Percentiles rank a stretch among this genome's conserved stretches.
Evolutionary conservation across 2,329 filamentous ascomycete species (phyloP).

Genomic region (Cladophialophora immunda): DNA sequence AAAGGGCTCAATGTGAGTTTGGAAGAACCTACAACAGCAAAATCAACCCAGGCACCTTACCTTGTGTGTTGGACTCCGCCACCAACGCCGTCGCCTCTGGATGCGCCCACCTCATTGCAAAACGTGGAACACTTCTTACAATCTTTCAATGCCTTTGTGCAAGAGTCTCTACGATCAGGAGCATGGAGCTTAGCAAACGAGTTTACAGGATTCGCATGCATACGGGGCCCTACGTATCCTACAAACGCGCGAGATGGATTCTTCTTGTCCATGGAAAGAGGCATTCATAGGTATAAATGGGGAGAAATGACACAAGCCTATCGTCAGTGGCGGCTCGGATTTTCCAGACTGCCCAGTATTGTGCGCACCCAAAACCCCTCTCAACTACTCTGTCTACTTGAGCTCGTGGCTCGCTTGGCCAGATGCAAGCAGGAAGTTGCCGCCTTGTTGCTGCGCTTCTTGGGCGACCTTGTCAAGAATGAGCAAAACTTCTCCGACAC

Average conservation of each 20-base stretch:
- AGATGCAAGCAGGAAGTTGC: slow-evolving; percentile 11
- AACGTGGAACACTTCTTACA: slow-evolving; percentile 14
- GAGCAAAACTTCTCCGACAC: neutral
- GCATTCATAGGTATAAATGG: slow-evolving; percentile 11
- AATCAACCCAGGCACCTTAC: neutral
- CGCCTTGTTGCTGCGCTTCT: slow-evolving; percentile 6
- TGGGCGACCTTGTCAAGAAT: slow-evolving; percentile 1
- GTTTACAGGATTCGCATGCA: slow-evolving; percentile 11
- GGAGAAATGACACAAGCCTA: slow-evolving; percentile 19
- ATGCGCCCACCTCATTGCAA: neutral
- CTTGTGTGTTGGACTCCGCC: slow-evolving; percentile 8
- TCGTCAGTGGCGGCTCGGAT: slow-evolving; percentile 18
- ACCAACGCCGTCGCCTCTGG: neutral
- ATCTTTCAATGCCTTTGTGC: slow-evolving; percentile 9
- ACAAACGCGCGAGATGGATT: neutral
- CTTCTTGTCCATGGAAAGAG: slow-evolving; percentile 14
- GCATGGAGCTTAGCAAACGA: slow-evolving; percentile 7
- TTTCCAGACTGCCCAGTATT: neutral
- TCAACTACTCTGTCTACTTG: slow-evolving; percentile 15
- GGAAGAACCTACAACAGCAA: neutral
- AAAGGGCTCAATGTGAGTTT: neutral
- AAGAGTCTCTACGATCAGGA: slow-evolving; percentile 16
- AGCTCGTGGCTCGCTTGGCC: slow-evolving; percentile 14
- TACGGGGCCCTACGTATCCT: slow-evolving; percentile 1
- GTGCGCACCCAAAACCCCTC: slow-evolving; percentile 9